Percentiles rank a stretch among this genome's conserved stretches.
Evolutionary conservation across 2,329 filamentous ascomycete species (phyloP).

Genomic region (Epichloe elymi): DNA sequence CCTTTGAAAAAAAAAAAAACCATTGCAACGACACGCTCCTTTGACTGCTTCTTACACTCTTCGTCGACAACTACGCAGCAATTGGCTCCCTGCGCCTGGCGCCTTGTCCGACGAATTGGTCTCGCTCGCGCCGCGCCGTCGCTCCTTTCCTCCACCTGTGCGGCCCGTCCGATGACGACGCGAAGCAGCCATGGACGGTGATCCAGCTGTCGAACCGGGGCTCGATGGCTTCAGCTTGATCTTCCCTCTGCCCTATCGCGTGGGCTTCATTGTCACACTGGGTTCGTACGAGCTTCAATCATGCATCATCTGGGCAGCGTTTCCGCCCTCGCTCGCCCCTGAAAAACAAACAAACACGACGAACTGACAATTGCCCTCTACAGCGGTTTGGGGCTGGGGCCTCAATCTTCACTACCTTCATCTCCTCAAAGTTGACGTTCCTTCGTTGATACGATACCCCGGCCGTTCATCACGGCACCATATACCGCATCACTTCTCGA

Average conservation of each 20-base stretch:
- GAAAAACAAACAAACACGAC: not conserved
- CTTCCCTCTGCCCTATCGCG: conserved; percentile 79
- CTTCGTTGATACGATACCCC: conserved; percentile 76
- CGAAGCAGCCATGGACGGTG: conserved; percentile 50
- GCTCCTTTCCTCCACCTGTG: not conserved
- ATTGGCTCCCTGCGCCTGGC: not conserved
- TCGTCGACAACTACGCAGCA: no score
- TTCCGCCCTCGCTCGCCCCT: not conserved
- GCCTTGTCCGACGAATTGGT: not conserved
- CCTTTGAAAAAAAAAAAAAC: not conserved
- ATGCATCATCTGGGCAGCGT: not conserved
- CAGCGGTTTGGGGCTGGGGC: conserved; percentile 92
- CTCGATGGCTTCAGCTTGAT: conserved; percentile 79
- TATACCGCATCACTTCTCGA: conserved; percentile 63
- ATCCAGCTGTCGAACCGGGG: conserved; percentile 53
- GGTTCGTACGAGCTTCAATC: conserved; percentile 40
- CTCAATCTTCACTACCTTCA: conserved; percentile 81
- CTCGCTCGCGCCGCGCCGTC: not conserved
- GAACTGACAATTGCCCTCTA: conserved; percentile 1
- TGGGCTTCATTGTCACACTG: conserved; percentile 72
- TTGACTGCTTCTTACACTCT: not conserved
- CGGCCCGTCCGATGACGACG: conserved; percentile 4
- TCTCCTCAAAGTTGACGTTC: conserved; percentile 72
- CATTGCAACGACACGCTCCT: not conserved
- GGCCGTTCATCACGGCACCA: conserved; percentile 56